Evolutionary conservation across 352 stramenopile genomes (phyloP), one percentile per base, ranked within the genome.

Genomic region (Pythium sukuiense): DNA sequence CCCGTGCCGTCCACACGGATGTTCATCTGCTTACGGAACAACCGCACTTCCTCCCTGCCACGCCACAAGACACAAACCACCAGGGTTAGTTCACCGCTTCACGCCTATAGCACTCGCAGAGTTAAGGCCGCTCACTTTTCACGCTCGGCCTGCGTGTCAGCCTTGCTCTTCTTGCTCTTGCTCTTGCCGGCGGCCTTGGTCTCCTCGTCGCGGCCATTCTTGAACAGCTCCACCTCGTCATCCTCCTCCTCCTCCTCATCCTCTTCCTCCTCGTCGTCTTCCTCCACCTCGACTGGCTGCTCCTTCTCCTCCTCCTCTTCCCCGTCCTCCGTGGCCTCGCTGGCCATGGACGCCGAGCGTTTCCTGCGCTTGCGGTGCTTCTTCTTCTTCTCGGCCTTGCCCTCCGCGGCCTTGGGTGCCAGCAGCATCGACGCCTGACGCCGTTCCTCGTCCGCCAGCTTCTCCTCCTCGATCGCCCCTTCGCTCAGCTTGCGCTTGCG

Each of bases 401-500:
- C 32, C 35, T 64, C 63, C 27, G 18, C 37, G 35, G 74, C 73
- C 49, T 76, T 76, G 7, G 86, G 85, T 13, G 75, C 77, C 18
- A 95, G 73, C 61, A 92, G 65, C 69, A 76, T 66, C 32, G 87
- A 93, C 65, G 81, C 85, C 63, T 87, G 79, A 16, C 75, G 75
- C 18, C 85, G 84, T 62, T 86, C 83, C 48, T 93, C 80, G 30
- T 93, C 77, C 56, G 78, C 77, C 30, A 93, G 60, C 48, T 67
- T 72, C 60, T 89, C 81, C 70, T 93, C 83, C 41, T 91, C 85
- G 24, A 90, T 59, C 12, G 83, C 87, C 45, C 86, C 83, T 64
- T 92, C 87, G 57, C 85, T 95, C 58, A 95, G 72, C 65, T 93
- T 95, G 63, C 85, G 85, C 71, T 93, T 93, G 55, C 83, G 83